These are phyloP conservation scores for Fusarium brachygibbosum DNA, from an alignment of 2,329 filamentous ascomycete genomes.

Conservation along the genomic window DNA sequence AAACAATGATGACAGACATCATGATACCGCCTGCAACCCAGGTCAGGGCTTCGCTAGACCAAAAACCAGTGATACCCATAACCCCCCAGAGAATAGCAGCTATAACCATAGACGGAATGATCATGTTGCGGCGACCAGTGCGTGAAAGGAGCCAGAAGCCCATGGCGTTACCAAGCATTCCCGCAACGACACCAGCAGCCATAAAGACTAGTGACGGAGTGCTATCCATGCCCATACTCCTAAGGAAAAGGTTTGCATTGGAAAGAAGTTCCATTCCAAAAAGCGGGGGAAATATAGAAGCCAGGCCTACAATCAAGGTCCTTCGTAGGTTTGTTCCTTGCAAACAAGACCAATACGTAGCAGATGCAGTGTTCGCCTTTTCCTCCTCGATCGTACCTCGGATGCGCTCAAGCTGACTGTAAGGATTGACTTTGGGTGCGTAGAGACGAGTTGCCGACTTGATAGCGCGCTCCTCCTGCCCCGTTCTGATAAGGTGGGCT, in stretches of 20 bases:
- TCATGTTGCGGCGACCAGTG: constrained; percentile 58
- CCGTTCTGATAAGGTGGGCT: constrained; percentile 40
- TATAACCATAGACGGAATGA: constrained; percentile 52
- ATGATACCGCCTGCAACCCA: constrained; percentile 51
- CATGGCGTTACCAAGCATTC: constrained; percentile 59
- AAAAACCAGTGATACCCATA: constrained; percentile 53
- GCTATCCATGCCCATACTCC: constrained; percentile 51
- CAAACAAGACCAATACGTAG: constrained; percentile 59
- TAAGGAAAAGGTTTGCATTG: constrained; percentile 57
- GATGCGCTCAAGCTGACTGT: constrained; percentile 36
- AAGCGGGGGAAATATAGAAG: constrained; percentile 56
- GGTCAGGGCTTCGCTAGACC: neutral
- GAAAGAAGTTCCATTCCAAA: constrained; percentile 61
- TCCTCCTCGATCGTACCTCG: constrained; percentile 58
- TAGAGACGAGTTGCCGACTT: constrained; percentile 39
- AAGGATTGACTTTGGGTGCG: constrained; percentile 35
- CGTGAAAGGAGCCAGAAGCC: constrained; percentile 61
- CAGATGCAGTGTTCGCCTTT: constrained; percentile 45
- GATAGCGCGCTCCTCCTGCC: constrained; percentile 33
- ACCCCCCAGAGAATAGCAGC: constrained; percentile 57
- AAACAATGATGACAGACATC: constrained; percentile 56
- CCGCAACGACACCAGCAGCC: constrained; percentile 60
- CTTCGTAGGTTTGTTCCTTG: constrained; percentile 56
- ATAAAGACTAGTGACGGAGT: constrained; percentile 58
- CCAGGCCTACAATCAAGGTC: constrained; percentile 56